Evolutionary conservation across 257 asterid genomes (phyloP), one percentile per base, ranked within the genome.

Genomic region (Penstemon newberryi): DNA sequence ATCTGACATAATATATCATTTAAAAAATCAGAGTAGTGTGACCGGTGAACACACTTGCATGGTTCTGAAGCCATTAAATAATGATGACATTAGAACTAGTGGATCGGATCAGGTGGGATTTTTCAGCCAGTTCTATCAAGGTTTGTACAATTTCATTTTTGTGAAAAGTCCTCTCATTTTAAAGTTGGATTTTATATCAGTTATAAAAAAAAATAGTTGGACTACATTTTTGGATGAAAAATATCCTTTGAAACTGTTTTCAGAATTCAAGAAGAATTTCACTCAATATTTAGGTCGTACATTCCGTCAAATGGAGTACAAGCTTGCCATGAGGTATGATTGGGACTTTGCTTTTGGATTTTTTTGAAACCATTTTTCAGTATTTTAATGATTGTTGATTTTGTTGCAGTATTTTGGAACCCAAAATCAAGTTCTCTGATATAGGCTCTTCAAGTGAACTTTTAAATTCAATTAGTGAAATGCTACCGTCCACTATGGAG

Each of bases 11-110:
- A 47, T 15, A 59, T 69, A 40, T 63, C 63, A 69, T 71, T 69
- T 70, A 54, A 33, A 73, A 76, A 51, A 68, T 69, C 82, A 92
- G 94, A 93, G 79, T 81, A 67, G 58, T 42, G 84, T 91, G 53
- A 93, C 97, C 42, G 99, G 99, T 40, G 99, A 93, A 75, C 87
- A 93, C 69, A 80, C 95, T 38, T 90, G 97, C 83, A 93, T 93
- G 99, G 78, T 87, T 74, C 78, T 93, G 82, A 88, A 80, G 83
- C 83, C 97, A 60, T 77, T 93, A 62, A 86, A 82, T 52, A 84
- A 76, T 75, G 96, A 90, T 70, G 97, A 88, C 40, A 84, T 90
- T 73, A 89, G 88, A 79, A 81, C 83, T 55, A 69, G 63, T 77
- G 89, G 73, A 49, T 81, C 88, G 0, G 89, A 84, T 74, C 75